Base-by-base conservation (phyloP, 257 asterid genomes). In the Nicotiana benthamiana region DNA sequence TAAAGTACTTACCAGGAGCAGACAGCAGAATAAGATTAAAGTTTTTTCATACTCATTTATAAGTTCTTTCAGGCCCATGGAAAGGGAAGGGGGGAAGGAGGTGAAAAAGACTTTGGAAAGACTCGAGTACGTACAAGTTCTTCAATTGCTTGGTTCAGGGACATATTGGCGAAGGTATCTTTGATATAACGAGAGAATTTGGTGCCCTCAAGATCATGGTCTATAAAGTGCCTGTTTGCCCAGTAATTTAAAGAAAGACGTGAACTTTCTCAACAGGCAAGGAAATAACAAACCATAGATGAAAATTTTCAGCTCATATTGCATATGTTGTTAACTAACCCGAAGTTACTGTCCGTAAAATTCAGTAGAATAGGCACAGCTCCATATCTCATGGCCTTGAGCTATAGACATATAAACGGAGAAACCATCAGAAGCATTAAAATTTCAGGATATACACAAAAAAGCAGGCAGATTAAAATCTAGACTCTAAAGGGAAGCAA, bases 301-400 rank as follows among this genome's bases (percentile, higher is more conserved):
- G n/a, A 84, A 15, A 67, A 28, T 17, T 22, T 51, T 75, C 53
- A 67, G 57, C 32, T n/a, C 43, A 81, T 27, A 53, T 60, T 34
- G 62, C 78, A 59, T 68, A 62, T 32, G 11, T 28, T 54, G 61
- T 46, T 9, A 36, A 79, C 84, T 81, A 79, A 92, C 97, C 92
- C 83, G 83, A 80, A 84, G 85, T 76, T 83, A 83, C 80, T 68
- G 68, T 88, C 88, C 4, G 86, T 43, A 61, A 30, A 76, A 80
- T 89, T 85, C 54, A 88, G 59, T 28, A 88, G 83, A 82, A 93
- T 61, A 48, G 96, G 97, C 82, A 87, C 90, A 79, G 94, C 86
- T 84, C 96, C 97, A 59, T 91, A 93, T 77, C 80, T 88, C 64
- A 91, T 74, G 78, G 98, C 94, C 92, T 93, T 93, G 82, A 92